Base-by-base conservation (phyloP, 2,329 filamentous ascomycete genomes). In the Dactylellina leptospora region DNA sequence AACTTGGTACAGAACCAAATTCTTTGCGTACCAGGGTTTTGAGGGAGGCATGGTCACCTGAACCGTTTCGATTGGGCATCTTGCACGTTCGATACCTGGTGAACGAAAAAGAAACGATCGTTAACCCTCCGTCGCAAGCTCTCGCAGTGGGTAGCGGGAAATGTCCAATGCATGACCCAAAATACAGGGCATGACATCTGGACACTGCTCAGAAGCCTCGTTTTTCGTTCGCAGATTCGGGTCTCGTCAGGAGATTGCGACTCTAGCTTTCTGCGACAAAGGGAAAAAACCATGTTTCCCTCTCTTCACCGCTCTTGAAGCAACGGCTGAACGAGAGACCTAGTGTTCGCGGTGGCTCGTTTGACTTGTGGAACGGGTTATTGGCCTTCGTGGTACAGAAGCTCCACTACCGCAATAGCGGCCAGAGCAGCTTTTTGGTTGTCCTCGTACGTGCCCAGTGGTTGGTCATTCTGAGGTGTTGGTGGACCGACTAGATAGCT, bases 11-110 rank as follows among this genome's bases (percentile, higher is more conserved):
- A 50, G 38, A 54, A 40, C 45, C n/a, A 61, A 69, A 33, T 42
- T 30, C 28, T 58, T 22, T 69, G 59, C 27, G 50, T 70, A 62
- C 64, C 50, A 58, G 64, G 64, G 28, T 71, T 63, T 27, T 27
- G 51, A 62, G 58, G 51, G 44, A 40, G 33, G 56, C 51, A 55
- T 70, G 66, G 66, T 71, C 66, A 71, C 66, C 66, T 71, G 66
- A 71, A 71, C 66, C 16, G 51, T 53, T 63, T 70, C 64, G 54
- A 62, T 70, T 70, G 64, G 66, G 42, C 36, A 48, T n/a, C 51
- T 51, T 56, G 25, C 30, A 33, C n/a, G 33, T 30, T 33, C 40
- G 11, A 56, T 48, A 53, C 16, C 28, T 53, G 28, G n/a, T 36
- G 28, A 36, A 36, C 48, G 20, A 62, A 70, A 70, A 71, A 70